A percentile compares a stretch with the other conserved stretches of the same genome.
Conservation (phyloP, 805 yeast genomes). For the Suhomyces xylopsoci region DNA sequence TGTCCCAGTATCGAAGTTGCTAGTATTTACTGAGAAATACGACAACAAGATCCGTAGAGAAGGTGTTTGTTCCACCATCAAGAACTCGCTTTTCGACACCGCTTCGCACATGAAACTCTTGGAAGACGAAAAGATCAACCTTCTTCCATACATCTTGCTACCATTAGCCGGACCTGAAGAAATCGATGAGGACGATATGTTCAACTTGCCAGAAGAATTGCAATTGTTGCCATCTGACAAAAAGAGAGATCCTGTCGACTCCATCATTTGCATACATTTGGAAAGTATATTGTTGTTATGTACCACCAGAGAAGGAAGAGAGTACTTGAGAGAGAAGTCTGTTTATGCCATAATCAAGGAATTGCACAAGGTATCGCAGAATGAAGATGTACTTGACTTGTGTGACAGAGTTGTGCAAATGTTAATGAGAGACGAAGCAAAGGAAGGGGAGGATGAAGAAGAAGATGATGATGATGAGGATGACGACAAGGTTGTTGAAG, state of each 20-base stretch:
- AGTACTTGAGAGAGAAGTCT: conserved; percentile 70
- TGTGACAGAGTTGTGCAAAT: conserved; percentile 86
- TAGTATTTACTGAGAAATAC: conserved; percentile 79
- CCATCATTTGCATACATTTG: conserved; percentile 66
- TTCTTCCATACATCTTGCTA: conserved; percentile 75
- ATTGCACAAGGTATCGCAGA: conserved; percentile 61
- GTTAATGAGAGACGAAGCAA: conserved; percentile 87
- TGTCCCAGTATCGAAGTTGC: conserved; percentile 75
- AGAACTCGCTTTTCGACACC: conserved; percentile 82
- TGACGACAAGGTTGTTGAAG: conserved; percentile 52
- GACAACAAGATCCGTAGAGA: conserved; percentile 79
- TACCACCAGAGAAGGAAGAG: conserved; percentile 72
- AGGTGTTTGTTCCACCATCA: conserved; percentile 90
- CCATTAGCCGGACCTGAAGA: conserved; percentile 80
- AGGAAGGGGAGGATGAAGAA: conserved; percentile 39
- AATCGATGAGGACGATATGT: conserved; percentile 79
- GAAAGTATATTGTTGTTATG: conserved; percentile 79
- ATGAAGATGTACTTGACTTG: conserved; percentile 51
- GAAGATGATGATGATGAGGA: conserved; percentile 54
- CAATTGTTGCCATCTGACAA: conserved; percentile 77
- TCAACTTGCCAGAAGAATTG: conserved; percentile 83
- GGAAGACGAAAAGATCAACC: conserved; percentile 59
- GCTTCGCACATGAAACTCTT: conserved; percentile 61
- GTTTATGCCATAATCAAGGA: conserved; percentile 87
- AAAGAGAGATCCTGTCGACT: conserved; percentile 66